These are phyloP conservation scores for Lyophyllum atratum DNA, from an alignment of 768 basidiomycete species.

Conservation along the genomic window DNA sequence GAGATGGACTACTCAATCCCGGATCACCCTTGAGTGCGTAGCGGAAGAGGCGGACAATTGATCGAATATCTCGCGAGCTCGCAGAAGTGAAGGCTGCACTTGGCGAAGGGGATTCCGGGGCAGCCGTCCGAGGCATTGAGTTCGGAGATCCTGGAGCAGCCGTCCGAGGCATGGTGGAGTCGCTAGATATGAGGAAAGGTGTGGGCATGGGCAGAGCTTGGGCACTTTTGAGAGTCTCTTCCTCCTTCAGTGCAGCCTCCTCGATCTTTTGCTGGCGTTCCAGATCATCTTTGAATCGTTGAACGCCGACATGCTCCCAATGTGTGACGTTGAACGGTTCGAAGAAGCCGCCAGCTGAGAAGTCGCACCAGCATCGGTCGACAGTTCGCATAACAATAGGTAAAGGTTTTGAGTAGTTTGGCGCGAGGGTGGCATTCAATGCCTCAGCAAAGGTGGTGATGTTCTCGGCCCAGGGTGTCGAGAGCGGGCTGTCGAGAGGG, in stretches of 20 bases:
- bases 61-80: slow-evolving; percentile 14
- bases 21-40: slow-evolving; percentile 9
- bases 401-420: slow-evolving; percentile 41
- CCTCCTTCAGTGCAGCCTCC: slow-evolving; percentile 17
- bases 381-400: slow-evolving; percentile 64
- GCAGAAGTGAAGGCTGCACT: slow-evolving; percentile 2
- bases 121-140: slow-evolving; percentile 18
- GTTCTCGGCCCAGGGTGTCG: slow-evolving; percentile 65
- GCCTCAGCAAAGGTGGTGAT: slow-evolving; percentile 76
- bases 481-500: slow-evolving; percentile 61
- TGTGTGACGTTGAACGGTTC: slow-evolving; percentile 74
- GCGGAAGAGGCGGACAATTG: slow-evolving; percentile 17
- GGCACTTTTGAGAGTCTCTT: slow-evolving; percentile 6
- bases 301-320: slow-evolving; percentile 73
- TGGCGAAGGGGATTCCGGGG: slow-evolving; percentile 8
- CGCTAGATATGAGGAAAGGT: slow-evolving; percentile 4
- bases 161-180: slow-evolving; percentile 19
- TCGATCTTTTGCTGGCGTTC: slow-evolving; percentile 33
- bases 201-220: slow-evolving; percentile 5
- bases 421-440: slow-evolving; percentile 47
- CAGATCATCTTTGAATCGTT: slow-evolving; percentile 43
- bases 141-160: slow-evolving; percentile 5
- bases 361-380: slow-evolving; percentile 88
- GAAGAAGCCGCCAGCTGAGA: slow-evolving; percentile 64
- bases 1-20: neutral